Conservation (phyloP, 805 yeast genomes). For the Isabelozyma heimii region DNA sequence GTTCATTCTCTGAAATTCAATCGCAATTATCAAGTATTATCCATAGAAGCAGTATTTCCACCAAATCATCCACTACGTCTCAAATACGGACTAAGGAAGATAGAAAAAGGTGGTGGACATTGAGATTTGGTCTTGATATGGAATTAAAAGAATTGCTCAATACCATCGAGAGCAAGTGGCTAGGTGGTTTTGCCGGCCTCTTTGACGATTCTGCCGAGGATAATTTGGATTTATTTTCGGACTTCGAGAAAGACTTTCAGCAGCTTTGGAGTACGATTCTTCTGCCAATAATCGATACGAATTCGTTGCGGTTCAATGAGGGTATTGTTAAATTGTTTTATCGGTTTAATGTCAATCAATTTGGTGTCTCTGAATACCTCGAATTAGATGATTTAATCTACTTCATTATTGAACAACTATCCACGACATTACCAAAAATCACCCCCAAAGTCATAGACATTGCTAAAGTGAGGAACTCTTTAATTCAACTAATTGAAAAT, state of each 20-base stretch:
- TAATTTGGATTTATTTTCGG: conserved; percentile 7
- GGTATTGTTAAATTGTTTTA: conserved; percentile 18
- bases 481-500: conserved; percentile 44
- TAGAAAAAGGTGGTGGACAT: conserved; percentile 75
- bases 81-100: conserved; percentile 55
- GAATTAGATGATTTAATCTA: conserved; percentile 56
- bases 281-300: conserved; percentile 7
- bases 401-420: conserved; percentile 57
- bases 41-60: conserved; percentile 56
- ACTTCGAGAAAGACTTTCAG: conserved; percentile 17
- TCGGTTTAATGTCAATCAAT: conserved; percentile 5
- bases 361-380: conserved; percentile 33
- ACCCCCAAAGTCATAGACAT: conserved; percentile 66
- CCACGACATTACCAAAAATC: conserved; percentile 61
- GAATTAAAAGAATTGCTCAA: conserved; percentile 51
- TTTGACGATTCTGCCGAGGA: conserved; percentile 41
- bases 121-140: conserved; percentile 59
- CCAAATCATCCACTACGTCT: conserved; percentile 52
- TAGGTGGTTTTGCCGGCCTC: conserved; percentile 73
- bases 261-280: conserved; percentile 10
- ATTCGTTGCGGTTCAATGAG: conserved; percentile 13
- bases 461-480: conserved; percentile 49
- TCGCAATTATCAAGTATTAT: neutral
- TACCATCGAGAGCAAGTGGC: conserved; percentile 62
- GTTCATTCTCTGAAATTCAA: neutral